These are phyloP conservation scores for Chytriomyces sp. DNA, from an alignment of 192 early-diverging fungal species.

Conservation along the genomic window DNA sequence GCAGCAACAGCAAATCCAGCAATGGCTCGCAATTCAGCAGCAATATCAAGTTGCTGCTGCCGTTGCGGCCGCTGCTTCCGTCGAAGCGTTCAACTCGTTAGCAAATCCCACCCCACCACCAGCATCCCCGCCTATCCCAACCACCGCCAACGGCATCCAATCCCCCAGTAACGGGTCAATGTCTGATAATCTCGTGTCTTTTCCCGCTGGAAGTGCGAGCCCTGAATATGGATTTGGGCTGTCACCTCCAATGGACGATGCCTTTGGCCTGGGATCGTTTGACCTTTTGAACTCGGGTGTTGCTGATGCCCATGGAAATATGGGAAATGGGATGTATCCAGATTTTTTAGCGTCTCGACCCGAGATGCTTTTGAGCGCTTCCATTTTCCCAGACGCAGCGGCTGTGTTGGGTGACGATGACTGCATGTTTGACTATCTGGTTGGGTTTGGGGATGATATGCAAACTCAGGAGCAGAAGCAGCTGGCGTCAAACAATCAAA, in stretches of 20 bases:
- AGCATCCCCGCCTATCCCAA: neutral
- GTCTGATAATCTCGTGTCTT: neutral
- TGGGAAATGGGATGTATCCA: too few species aligned
- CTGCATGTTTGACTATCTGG: conserved; percentile 28
- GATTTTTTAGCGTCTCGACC: too few species aligned
- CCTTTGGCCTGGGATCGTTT: neutral
- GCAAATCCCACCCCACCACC: neutral
- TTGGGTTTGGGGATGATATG: conserved; percentile 25
- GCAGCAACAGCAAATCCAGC: conserved; percentile 33
- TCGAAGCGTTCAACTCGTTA: conserved; percentile 28
- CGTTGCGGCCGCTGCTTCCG: conserved; percentile 27
- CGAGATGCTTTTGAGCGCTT: neutral
- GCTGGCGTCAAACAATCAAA: neutral
- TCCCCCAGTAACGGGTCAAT: neutral
- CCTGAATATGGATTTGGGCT: neutral
- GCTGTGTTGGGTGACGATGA: neutral
- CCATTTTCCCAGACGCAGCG: neutral
- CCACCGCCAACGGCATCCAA: neutral
- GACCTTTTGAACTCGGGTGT: neutral
- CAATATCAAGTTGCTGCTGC: conserved; percentile 36
- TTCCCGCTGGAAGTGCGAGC: neutral
- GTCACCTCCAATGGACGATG: neutral
- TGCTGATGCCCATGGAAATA: neutral
- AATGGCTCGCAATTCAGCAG: conserved; percentile 32
- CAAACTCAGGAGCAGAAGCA: conserved; percentile 10